phyloP scores from a whole-genome alignment of 2,329 filamentous ascomycete species.

The Clonostachys chloroleuca region DNA sequence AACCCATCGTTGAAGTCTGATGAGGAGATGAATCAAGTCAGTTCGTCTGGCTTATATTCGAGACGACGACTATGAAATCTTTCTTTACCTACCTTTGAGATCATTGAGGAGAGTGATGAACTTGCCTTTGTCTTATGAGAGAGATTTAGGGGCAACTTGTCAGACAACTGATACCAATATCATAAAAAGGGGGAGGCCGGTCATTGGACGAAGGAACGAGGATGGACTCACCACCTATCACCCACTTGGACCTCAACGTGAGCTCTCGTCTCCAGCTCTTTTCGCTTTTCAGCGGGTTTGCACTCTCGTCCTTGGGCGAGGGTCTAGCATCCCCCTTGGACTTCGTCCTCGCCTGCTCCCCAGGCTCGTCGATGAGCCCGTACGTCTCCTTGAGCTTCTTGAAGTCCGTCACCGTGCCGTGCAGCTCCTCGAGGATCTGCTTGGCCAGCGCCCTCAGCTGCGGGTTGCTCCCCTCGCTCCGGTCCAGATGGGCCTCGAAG shows the following conservation, averaged over 20 bases:
- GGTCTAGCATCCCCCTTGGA: conserved; percentile 9
- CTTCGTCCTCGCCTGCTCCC: conserved; percentile 7
- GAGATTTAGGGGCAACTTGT: neutral
- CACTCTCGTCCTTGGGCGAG: conserved; percentile 4
- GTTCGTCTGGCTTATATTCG: neutral
- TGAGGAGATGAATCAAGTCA: neutral
- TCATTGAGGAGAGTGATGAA: conserved; percentile 32
- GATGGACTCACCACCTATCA: conserved; percentile 30
- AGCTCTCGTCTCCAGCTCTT: conserved; percentile 26
- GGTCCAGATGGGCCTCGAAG: conserved; percentile 33
- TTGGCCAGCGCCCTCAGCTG: conserved; percentile 30
- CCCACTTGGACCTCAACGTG: conserved; percentile 32
- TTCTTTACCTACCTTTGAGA: conserved; percentile 24
- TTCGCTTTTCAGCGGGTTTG: conserved; percentile 12
- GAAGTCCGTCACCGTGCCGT: conserved; percentile 38
- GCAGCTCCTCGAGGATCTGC: conserved; percentile 35
- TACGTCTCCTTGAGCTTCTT: conserved; percentile 33
- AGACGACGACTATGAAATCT: neutral
- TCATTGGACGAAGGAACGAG: neutral
- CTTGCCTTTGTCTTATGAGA: conserved; percentile 33
- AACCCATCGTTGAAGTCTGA: conserved; percentile 41
- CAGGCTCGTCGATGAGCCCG: conserved; percentile 26
- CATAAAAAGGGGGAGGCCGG: neutral
- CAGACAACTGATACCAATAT: neutral
- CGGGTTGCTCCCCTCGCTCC: conserved; percentile 20